Evolutionary conservation across 768 basidiomycete species (phyloP).

Genomic region (Dioszegia hungarica): DNA sequence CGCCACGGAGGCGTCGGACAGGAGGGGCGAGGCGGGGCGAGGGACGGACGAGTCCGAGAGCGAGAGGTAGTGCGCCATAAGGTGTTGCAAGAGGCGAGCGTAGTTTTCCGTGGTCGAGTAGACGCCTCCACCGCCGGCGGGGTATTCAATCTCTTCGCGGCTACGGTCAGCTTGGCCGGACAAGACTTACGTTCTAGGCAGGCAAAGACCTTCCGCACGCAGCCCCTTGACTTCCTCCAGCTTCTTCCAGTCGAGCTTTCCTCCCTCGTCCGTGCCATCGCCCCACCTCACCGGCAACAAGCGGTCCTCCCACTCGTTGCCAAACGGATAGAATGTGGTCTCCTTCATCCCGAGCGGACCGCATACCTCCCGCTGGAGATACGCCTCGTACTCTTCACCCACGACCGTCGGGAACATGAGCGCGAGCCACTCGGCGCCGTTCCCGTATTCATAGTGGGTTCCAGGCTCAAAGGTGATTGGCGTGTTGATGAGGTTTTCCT

Average conservation of each 20-base stretch:
- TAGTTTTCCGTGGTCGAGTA: constrained; percentile 32
- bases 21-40: constrained; percentile 3
- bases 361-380: constrained; percentile 25
- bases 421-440: constrained; percentile 36
- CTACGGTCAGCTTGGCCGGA: constrained; percentile 4
- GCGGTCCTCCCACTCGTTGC: constrained; percentile 8
- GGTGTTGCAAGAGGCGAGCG: constrained; percentile 24
- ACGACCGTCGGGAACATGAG: constrained; percentile 17
- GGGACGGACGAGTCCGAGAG: neutral
- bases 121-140: constrained; percentile 40
- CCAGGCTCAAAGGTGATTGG: constrained; percentile 31
- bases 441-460: constrained; percentile 35
- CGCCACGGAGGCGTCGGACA: constrained; percentile 13
- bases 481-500: constrained; percentile 39
- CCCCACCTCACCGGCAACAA: constrained; percentile 26
- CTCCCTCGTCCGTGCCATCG: neutral
- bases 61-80: constrained; percentile 23
- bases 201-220: constrained; percentile 17
- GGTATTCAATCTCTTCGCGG: constrained; percentile 36
- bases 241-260: constrained; percentile 14
- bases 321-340: constrained; percentile 37
- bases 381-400: constrained; percentile 21
- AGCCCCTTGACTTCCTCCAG: constrained; percentile 12
- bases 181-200: constrained; percentile 31
- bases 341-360: constrained; percentile 27